phyloP scores from a whole-genome alignment of 2,329 filamentous ascomycete species.

The Myriosclerotinia duriaeana region DNA sequence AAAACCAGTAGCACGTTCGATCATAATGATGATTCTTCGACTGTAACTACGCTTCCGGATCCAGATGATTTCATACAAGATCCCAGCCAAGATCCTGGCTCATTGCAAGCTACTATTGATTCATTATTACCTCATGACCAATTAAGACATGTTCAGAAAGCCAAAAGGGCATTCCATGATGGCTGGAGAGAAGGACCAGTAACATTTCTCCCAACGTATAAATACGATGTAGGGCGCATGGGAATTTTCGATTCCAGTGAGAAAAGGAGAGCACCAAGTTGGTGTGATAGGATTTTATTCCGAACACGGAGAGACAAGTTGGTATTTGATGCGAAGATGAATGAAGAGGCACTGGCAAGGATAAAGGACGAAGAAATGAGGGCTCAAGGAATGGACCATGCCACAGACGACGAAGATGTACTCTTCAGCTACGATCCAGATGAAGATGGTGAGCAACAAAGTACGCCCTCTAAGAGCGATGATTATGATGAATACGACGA shows the following conservation, averaged over 20 bases:
- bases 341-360: slow-evolving; percentile 65
- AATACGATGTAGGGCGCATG: slow-evolving; percentile 94
- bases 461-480: slow-evolving; percentile 35
- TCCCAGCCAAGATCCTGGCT: slow-evolving; percentile 74
- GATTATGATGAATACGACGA: slow-evolving; percentile 54
- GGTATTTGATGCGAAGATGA: slow-evolving; percentile 60
- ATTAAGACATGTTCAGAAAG: slow-evolving; percentile 68
- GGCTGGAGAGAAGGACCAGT: slow-evolving; percentile 91
- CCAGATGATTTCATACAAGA: slow-evolving; percentile 67
- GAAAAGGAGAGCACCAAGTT: slow-evolving; percentile 88
- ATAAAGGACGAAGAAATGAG: slow-evolving; percentile 84
- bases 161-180: slow-evolving; percentile 80
- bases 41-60: slow-evolving; percentile 50
- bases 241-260: slow-evolving; percentile 93
- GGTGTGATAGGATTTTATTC: slow-evolving; percentile 94
- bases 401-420: slow-evolving; percentile 74
- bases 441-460: slow-evolving; percentile 61
- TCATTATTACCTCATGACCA: slow-evolving; percentile 91
- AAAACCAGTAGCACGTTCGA: slow-evolving; percentile 36
- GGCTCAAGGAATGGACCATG: slow-evolving; percentile 70
- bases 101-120: slow-evolving; percentile 82
- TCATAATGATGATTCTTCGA: slow-evolving; percentile 42
- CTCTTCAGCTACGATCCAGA: slow-evolving; percentile 90
- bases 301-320: slow-evolving; percentile 71
- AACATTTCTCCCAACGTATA: slow-evolving; percentile 90